phyloP scores from a whole-genome alignment of 2,329 filamentous ascomycete genomes.

The Domatiomyces catenatus region DNA sequence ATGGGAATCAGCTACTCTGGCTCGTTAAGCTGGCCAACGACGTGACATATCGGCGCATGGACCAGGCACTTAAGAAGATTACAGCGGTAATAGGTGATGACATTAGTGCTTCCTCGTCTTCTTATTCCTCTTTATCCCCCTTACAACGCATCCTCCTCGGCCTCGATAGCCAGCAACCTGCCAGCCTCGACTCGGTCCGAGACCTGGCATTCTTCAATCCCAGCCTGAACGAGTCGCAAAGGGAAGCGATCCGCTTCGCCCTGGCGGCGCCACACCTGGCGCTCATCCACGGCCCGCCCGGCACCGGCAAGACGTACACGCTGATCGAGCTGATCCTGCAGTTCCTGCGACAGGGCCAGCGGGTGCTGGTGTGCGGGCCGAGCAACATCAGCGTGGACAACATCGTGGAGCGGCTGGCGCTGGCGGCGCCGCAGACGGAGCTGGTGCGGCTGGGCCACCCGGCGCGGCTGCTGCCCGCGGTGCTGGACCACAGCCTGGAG shows the following conservation, averaged over 20 bases:
- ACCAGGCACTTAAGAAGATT: constrained; percentile 46
- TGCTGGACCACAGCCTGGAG: constrained; percentile 79
- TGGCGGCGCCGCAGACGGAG: constrained; percentile 49
- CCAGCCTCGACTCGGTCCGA: constrained; percentile 29
- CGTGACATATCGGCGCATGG: constrained; percentile 49
- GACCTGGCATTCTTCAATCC: constrained; percentile 40
- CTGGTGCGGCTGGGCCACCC: constrained; percentile 87
- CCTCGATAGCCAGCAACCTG: constrained; percentile 34
- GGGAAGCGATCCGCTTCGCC: constrained; percentile 60
- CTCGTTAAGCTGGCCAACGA: constrained; percentile 52
- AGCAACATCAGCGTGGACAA: constrained; percentile 98
- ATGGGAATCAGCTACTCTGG: constrained; percentile 48
- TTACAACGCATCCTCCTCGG: constrained; percentile 49
- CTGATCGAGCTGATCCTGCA: constrained; percentile 93
- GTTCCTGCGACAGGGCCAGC: constrained; percentile 54
- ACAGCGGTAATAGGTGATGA: constrained; percentile 40
- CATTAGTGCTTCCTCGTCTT: background rate
- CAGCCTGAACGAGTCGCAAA: constrained; percentile 45
- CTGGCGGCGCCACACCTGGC: constrained; percentile 67
- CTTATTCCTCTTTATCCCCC: constrained; percentile 32
- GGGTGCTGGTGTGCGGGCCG: constrained; percentile 84
- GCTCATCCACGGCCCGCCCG: constrained; percentile 86
- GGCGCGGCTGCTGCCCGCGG: constrained; percentile 72
- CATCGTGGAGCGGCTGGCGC: constrained; percentile 75
- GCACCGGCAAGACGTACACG: constrained; percentile 94